A percentile compares a stretch with the other conserved stretches of the same genome.
These are phyloP conservation scores for Pestalotiopsis sp. DNA, from an alignment of 2,329 filamentous ascomycete species.

Conservation along the genomic window DNA sequence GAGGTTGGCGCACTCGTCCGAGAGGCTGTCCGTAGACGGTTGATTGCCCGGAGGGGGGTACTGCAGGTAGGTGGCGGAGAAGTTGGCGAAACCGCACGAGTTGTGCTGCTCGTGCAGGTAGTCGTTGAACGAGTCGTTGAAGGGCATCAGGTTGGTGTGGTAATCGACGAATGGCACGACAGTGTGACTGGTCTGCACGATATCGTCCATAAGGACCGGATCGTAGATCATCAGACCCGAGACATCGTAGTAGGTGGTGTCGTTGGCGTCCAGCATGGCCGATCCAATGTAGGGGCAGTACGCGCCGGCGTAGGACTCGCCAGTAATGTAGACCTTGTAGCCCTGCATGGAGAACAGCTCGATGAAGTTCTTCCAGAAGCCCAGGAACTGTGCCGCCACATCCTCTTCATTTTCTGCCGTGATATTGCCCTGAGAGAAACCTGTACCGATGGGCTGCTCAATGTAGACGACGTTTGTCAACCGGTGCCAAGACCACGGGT, in stretches of 20 bases:
- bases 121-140: slow-evolving; percentile 56
- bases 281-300: slow-evolving; percentile 62
- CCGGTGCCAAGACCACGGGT: slow-evolving; percentile 75
- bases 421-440: slow-evolving; percentile 68
- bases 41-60: slow-evolving; percentile 66
- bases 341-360: slow-evolving; percentile 55
- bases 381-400: slow-evolving; percentile 71
- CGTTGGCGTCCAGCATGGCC: slow-evolving; percentile 50
- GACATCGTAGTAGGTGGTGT: slow-evolving; percentile 53
- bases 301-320: slow-evolving; percentile 55
- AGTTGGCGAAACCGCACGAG: slow-evolving; percentile 60
- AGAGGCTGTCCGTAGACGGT: slow-evolving; percentile 45
- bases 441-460: slow-evolving; percentile 69
- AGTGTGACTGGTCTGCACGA: slow-evolving; percentile 42
- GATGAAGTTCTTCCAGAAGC: slow-evolving; percentile 69
- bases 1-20: slow-evolving; percentile 53
- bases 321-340: slow-evolving; percentile 57
- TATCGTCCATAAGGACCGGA: slow-evolving; percentile 59
- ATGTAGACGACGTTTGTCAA: slow-evolving; percentile 79
- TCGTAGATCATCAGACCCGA: slow-evolving; percentile 66
- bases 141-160: slow-evolving; percentile 57
- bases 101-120: slow-evolving; percentile 56
- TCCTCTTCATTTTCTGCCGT: slow-evolving; percentile 70
- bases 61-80: slow-evolving; percentile 56
- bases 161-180: slow-evolving; percentile 59